Base-by-base conservation (phyloP, 1,284 basidiomycete genomes). In the Boletus sp. region DNA sequence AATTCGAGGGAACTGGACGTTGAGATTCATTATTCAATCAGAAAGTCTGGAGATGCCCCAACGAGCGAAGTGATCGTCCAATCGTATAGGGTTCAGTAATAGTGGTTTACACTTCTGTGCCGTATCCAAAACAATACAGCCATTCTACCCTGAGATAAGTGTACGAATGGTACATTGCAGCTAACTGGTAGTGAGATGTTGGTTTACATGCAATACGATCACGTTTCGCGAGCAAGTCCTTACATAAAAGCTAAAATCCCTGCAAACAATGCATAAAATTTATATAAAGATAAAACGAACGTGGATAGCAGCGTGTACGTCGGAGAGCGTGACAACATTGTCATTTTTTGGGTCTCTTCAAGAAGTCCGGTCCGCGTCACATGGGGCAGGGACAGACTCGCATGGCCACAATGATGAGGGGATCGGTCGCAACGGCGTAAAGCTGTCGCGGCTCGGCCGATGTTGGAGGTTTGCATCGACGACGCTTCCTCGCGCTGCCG, bases 1-100 rank as follows among this genome's bases (percentile, higher is more conserved):
- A 98, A 98, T 74, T 88, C 88, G 33, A 82, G 97, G 54, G 96
- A 98, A 71, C 79, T 98, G 52, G 92, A 97, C 65, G 87, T 97
- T 19, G 95, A 98, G 78, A 90, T 98, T 51, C 94, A 95, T 72
- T 98, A 93, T 76, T 80, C 82, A 0, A 81, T 91, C 10, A 78
- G 79, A 60, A 71, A 76, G 35, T 64, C 66, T 17, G 68, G 61
- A 16, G 75, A 76, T 31, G 68, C 64, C 6, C 65, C 68, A 2
- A 65, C 72, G 4, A 74, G 76, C 54, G 79, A 82, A 23, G 75
- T 77, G 33, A 75, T 85, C 28, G 88, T 94, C n/a, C 90, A 92
- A 71, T 86, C 91, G 67, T 94, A 85, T 77, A 91, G 87, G 74
- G 86, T 94, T 58, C 83, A 72, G 58, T 7, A 40, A 17, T 19